Conservation (phyloP, 768 basidiomycete species). For the Kwoniella sp. region DNA sequence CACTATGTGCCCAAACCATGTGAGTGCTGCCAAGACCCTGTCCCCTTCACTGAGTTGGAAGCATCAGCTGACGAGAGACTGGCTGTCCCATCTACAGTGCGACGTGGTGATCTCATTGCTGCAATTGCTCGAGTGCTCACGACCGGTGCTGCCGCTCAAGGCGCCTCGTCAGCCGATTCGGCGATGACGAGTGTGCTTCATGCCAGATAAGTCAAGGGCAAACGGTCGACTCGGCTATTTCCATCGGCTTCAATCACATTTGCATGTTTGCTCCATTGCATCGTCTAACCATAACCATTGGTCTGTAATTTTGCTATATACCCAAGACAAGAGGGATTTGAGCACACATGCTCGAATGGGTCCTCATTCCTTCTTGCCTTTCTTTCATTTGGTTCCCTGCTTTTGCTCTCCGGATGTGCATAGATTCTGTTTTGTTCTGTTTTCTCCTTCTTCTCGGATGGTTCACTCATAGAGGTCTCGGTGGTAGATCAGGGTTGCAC, state of each 20-base stretch:
- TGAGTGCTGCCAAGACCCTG: conserved; percentile 1
- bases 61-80: background rate
- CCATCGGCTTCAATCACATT: too few species aligned
- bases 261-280: background rate
- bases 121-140: conserved; percentile 51
- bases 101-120: conserved; percentile 52
- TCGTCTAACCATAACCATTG: background rate
- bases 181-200: background rate
- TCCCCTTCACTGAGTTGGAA: background rate
- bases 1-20: conserved; percentile 19
- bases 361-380: background rate
- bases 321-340: background rate
- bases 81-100: conserved; percentile 27
- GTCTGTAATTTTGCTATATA: background rate
- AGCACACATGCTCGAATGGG: background rate
- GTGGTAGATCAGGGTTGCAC: too few species aligned
- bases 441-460: conserved; percentile 1
- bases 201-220: background rate
- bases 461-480: too few species aligned
- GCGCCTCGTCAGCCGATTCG: background rate
- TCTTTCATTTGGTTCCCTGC: background rate
- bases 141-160: conserved; percentile 1
- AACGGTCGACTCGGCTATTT: background rate
- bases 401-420: background rate
- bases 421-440: background rate